Evolutionary conservation across 2,329 filamentous ascomycete species (phyloP).

Genomic region (Fusarium goolgardi): DNA sequence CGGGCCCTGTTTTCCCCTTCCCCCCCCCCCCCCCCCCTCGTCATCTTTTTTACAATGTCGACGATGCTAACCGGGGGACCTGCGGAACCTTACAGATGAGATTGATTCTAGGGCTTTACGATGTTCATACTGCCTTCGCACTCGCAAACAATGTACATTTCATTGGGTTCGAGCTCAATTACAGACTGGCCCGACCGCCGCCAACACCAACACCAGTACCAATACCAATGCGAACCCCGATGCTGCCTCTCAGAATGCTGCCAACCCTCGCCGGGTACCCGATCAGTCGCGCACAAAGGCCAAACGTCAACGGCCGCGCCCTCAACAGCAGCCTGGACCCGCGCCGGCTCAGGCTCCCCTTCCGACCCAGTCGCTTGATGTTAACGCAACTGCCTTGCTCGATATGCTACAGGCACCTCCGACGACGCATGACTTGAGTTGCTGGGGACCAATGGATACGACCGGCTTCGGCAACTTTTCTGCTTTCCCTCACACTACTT

Average conservation of each 20-base stretch:
- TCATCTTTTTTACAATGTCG: slow-evolving; percentile 33
- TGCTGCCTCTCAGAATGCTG: slow-evolving; percentile 32
- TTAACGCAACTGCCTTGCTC: slow-evolving; percentile 45
- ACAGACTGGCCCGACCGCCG: slow-evolving; percentile 42
- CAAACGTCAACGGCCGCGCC: slow-evolving; percentile 45
- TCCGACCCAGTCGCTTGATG: slow-evolving; percentile 42
- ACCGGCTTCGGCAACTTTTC: slow-evolving; percentile 43
- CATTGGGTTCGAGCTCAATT: slow-evolving; percentile 47
- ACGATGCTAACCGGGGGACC: slow-evolving; percentile 42
- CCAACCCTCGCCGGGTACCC: slow-evolving; percentile 39
- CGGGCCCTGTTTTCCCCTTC: not conserved
- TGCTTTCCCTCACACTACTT: slow-evolving; percentile 40
- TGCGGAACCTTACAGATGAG: slow-evolving; percentile 42
- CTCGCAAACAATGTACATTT: slow-evolving; percentile 47
- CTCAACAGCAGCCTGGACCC: slow-evolving; percentile 42
- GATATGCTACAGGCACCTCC: slow-evolving; percentile 48
- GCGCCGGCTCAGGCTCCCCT: slow-evolving; percentile 41
- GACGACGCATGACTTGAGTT: slow-evolving; percentile 44
- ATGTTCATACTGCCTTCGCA: slow-evolving; percentile 47
- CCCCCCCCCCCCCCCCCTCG: slow-evolving; percentile 24
- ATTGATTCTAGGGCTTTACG: slow-evolving; percentile 47
- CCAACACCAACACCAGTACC: slow-evolving; percentile 23
- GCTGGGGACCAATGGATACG: slow-evolving; percentile 46
- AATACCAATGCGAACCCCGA: slow-evolving; percentile 27
- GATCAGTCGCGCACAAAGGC: slow-evolving; percentile 45